Base-by-base conservation (phyloP, 73 alveolate species). In the Paraurostyla sp. region DNA sequence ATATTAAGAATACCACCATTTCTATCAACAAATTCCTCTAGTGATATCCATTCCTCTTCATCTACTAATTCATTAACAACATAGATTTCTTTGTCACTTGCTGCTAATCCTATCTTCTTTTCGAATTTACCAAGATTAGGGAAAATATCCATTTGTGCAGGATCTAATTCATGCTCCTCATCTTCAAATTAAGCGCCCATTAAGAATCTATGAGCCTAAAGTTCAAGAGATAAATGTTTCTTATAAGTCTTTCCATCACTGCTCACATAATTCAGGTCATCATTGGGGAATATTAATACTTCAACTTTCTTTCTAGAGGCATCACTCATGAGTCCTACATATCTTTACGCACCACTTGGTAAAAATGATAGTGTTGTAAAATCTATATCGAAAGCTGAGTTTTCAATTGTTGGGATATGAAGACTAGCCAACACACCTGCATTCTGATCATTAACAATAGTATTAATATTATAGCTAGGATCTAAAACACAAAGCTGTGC, bases 1-100 rank as follows among this genome's bases (percentile, higher is more conserved):
- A 96, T 94, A 75, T 96, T 95, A 41, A 96, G 87, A 30, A 96
- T 88, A 25, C 99, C 99, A n/a, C 97, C 98, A 86, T 96, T 96
- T 52, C 92, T 71, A 42, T 93, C 92, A 23, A 96, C 91, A 73
- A 96, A 94, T 62, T 88, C 91, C 32, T 83, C 85, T 0, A 87
- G 48, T 9, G 83, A 46, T 30, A 87, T 87, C 73, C 75, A 87
- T 30, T 54, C 75, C 49, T 76, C 80, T 40, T 57, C 85, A 40
- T 87, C 76, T 3, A 87, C 73, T n/a, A 35, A 30, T 36, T 87
- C 93, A 56, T 87, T 87, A n/a, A 87, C 85, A 45, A 85, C 93
- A 51, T 85, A 85, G 16, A 85, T 59, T 54, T 85, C 93, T 33
- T 85, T 85, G 43, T 85, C 93, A 23, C 69, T 52, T 0, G 83